Evolutionary conservation across 148 eudicot genomes (phyloP).

Genomic region (Suaeda aralocaspica): DNA sequence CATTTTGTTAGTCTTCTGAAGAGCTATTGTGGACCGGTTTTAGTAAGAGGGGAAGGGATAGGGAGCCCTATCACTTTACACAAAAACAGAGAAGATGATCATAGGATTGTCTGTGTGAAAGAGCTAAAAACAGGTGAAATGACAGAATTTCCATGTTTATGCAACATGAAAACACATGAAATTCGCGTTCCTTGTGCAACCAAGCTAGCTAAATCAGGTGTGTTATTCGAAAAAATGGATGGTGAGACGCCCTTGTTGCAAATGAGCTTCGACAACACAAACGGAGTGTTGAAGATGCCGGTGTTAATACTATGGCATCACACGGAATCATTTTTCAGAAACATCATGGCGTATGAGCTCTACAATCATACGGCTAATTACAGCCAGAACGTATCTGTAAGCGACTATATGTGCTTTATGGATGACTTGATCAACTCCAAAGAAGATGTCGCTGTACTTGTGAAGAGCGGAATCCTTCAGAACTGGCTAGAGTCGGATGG

Average conservation of each 20-base stretch:
- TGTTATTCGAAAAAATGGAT: neutral
- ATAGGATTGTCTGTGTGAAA: neutral
- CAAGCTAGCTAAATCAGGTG: slow-evolving; percentile 18
- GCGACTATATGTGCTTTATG: slow-evolving; percentile 26
- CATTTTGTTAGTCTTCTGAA: slow-evolving; percentile 23
- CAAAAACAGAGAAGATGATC: neutral
- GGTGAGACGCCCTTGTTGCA: slow-evolving; percentile 4
- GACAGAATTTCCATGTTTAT: slow-evolving; percentile 14
- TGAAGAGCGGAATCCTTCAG: slow-evolving; percentile 13
- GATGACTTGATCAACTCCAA: slow-evolving; percentile 22
- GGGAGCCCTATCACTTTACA: neutral
- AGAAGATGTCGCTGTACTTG: slow-evolving; percentile 20
- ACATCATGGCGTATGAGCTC: slow-evolving; percentile 19
- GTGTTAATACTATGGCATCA: slow-evolving; percentile 22
- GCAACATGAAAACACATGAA: slow-evolving; percentile 16
- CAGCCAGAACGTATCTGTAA: neutral
- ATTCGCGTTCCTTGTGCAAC: slow-evolving; percentile 5
- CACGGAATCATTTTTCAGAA: slow-evolving; percentile 23
- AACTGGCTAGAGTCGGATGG: slow-evolving; percentile 25
- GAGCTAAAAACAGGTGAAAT: no score
- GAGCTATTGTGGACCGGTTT: slow-evolving; percentile 10
- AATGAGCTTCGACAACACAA: neutral
- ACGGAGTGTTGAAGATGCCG: slow-evolving; percentile 11
- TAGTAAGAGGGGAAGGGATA: neutral
- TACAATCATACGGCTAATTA: slow-evolving; percentile 14